phyloP scores from a whole-genome alignment of 371 early-diverging fungal genomes.

The Lichtheimia ramosa region DNA sequence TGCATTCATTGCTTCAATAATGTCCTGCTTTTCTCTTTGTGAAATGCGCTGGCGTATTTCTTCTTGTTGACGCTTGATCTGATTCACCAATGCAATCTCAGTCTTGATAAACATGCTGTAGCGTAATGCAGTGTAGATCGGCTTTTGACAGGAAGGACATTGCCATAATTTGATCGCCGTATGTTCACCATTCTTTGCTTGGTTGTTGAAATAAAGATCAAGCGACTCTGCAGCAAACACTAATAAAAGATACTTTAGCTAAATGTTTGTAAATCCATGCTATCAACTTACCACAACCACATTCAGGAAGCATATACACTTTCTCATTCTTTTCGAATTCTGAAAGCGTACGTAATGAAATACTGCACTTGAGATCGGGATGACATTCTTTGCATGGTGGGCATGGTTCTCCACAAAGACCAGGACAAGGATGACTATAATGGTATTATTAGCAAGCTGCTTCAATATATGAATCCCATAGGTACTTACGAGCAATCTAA shows the following conservation, averaged over 20 bases:
- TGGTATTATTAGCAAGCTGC: neutral
- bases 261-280: neutral
- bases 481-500: constrained; percentile 37
- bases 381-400: constrained; percentile 41
- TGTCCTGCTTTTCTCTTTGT: constrained; percentile 25
- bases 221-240: constrained; percentile 41
- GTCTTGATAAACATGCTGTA: constrained; percentile 46
- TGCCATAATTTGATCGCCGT: constrained; percentile 49
- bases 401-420: constrained; percentile 51
- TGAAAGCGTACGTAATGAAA: constrained; percentile 30
- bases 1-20: constrained; percentile 48
- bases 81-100: constrained; percentile 40
- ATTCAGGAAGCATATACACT: constrained; percentile 45
- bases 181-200: constrained; percentile 45
- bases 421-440: constrained; percentile 40
- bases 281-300: constrained; percentile 42
- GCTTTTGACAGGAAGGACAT: constrained; percentile 45
- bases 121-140: constrained; percentile 39
- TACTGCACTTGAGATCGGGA: constrained; percentile 27
- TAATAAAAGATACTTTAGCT: constrained; percentile 10
- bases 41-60: constrained; percentile 27
- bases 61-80: constrained; percentile 38
- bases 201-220: constrained; percentile 40
- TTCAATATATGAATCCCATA: neutral
- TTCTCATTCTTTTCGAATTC: constrained; percentile 40